Conservation (phyloP, 129 eudicot genomes). For the Flaveria brownii region DNA sequence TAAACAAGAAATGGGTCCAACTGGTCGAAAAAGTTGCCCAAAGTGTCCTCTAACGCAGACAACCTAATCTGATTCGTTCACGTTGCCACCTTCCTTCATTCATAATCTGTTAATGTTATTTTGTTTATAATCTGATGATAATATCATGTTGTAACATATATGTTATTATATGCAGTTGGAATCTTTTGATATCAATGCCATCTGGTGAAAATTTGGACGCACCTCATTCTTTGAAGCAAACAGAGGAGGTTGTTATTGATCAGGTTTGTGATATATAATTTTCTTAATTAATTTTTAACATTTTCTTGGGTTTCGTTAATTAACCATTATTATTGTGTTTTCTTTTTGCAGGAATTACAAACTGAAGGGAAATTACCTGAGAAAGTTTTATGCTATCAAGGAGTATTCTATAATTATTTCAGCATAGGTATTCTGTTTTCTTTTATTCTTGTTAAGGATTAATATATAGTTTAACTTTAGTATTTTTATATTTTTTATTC, state of each 20-base stretch:
- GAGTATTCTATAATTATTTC: slow-evolving; percentile 92
- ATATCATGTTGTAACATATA: slow-evolving; percentile 8
- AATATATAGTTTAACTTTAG: not conserved
- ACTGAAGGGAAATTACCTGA: slow-evolving; percentile 61
- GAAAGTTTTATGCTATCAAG: slow-evolving; percentile 69
- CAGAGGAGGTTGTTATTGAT: slow-evolving; percentile 61
- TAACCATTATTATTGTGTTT: not conserved
- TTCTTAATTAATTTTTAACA: not conserved
- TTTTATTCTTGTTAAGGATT: slow-evolving; percentile 5
- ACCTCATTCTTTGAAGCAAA: slow-evolving; percentile 71
- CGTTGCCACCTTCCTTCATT: not conserved
- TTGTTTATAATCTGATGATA: not conserved
- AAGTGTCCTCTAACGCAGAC: too few relatives aligned
- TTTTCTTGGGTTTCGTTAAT: not conserved
- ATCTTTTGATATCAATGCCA: slow-evolving; percentile 70
- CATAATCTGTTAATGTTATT: not conserved
- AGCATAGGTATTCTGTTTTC: slow-evolving; percentile 72
- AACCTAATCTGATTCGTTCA: not conserved
- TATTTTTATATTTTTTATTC: not conserved
- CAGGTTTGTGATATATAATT: slow-evolving; percentile 46
- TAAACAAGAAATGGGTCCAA: not conserved
- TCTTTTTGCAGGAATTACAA: slow-evolving; percentile 52
- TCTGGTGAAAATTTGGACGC: slow-evolving; percentile 61
- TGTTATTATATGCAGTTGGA: slow-evolving; percentile 68
- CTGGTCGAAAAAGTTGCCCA: too few relatives aligned